Evolutionary conservation across 192 early-diverging fungal genomes (phyloP).

Genomic region (Endogone sp.): DNA sequence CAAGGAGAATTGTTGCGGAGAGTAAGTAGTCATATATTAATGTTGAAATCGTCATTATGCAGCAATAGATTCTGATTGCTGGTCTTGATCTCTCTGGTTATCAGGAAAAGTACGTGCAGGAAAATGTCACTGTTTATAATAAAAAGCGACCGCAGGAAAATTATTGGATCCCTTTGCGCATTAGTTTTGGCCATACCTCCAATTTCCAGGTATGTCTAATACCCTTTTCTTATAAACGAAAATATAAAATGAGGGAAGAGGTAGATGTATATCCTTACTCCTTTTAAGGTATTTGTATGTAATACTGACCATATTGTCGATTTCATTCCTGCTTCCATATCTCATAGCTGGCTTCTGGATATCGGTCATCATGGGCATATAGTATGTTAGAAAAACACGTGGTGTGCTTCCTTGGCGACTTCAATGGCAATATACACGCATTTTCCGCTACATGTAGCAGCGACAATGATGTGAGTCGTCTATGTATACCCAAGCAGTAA

Average conservation of each 20-base stretch:
- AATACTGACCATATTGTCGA: too few species aligned
- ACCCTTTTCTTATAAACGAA: too few species aligned
- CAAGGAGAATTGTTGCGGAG: constrained; percentile 57
- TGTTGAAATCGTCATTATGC: background rate
- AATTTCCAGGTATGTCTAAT: constrained; percentile 60
- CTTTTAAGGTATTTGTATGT: too few species aligned
- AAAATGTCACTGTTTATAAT: constrained; percentile 72
- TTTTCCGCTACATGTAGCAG: constrained; percentile 11
- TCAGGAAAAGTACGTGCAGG: constrained; percentile 71
- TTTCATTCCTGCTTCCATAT: background rate
- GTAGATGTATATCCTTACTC: too few species aligned
- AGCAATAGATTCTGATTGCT: background rate
- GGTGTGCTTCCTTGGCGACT: constrained; percentile 57
- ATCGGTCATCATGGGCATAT: constrained; percentile 53
- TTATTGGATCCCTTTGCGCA: constrained; percentile 56
- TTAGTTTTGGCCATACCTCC: constrained; percentile 65
- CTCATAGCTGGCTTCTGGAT: constrained; percentile 53
- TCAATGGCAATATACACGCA: constrained; percentile 37
- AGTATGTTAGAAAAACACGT: constrained; percentile 60
- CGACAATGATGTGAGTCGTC: background rate
- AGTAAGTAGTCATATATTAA: constrained; percentile 31
- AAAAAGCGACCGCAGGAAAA: constrained; percentile 62
- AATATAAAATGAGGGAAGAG: too few species aligned
- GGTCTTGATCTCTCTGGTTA: background rate
- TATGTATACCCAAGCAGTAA: too few species aligned